Evolutionary conservation across 2,329 filamentous ascomycete genomes (phyloP).

Genomic region (Huntiella moniliformis): DNA sequence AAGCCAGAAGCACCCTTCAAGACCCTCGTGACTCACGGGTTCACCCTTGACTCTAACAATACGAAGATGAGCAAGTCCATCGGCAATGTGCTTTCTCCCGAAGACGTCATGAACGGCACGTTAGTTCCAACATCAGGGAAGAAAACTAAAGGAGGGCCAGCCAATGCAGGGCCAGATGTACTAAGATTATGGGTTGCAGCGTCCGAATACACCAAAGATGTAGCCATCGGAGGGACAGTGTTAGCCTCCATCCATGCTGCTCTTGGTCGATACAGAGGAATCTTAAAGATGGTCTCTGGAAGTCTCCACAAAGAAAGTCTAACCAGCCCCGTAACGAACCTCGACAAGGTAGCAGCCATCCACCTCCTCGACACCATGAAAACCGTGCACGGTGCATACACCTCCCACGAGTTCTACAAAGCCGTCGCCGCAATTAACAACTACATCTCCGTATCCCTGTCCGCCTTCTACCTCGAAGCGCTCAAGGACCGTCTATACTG

Average conservation of each 20-base stretch:
- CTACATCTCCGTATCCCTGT: conserved; percentile 69
- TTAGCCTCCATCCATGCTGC: conserved; percentile 58
- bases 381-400: conserved; percentile 45
- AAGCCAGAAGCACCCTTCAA: conserved; percentile 49
- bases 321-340: conserved; percentile 32
- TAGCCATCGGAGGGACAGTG: conserved; percentile 61
- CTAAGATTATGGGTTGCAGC: conserved; percentile 81
- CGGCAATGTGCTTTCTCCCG: conserved; percentile 68
- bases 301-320: conserved; percentile 40
- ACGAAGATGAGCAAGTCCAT: conserved; percentile 98
- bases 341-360: conserved; percentile 59
- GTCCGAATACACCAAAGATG: conserved; percentile 78
- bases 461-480: conserved; percentile 83
- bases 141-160: conserved; percentile 37
- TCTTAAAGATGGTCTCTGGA: conserved; percentile 78
- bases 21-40: conserved; percentile 85
- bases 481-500: conserved; percentile 88
- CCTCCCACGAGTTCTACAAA: conserved; percentile 65
- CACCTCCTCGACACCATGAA: conserved; percentile 50
- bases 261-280: conserved; percentile 74
- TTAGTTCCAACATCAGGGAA: conserved; percentile 43
- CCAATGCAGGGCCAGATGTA: conserved; percentile 53
- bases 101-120: conserved; percentile 69
- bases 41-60: conserved; percentile 74
- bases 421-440: conserved; percentile 54